Conservation (phyloP, 2,329 filamentous ascomycete species). For the Scytalidium sp. region DNA sequence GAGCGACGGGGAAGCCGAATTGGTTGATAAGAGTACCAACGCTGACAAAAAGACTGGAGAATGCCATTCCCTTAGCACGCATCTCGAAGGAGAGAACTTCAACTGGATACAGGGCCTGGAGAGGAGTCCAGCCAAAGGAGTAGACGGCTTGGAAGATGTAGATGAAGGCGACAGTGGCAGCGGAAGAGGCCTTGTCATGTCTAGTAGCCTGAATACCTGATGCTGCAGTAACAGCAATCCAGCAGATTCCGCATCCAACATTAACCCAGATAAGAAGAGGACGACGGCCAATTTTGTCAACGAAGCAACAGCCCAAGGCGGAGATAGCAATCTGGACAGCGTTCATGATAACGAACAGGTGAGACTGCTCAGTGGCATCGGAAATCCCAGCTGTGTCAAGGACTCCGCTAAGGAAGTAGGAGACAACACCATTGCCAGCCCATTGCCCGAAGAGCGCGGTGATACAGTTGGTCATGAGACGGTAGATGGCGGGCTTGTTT, state of each 20-base stretch:
- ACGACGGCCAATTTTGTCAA: conserved; percentile 56
- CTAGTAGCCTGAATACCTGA: conserved; percentile 16
- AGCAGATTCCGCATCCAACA: conserved; percentile 44
- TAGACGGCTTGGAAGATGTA: conserved; percentile 53
- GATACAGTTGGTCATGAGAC: conserved; percentile 48
- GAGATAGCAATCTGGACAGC: conserved; percentile 54
- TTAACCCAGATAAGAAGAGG: conserved; percentile 51
- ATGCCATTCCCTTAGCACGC: conserved; percentile 53
- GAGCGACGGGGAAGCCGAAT: conserved; percentile 41
- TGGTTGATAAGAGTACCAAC: conserved; percentile 42
- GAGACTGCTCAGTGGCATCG: conserved; percentile 44
- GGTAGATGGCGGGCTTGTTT: conserved; percentile 43
- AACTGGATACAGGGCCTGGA: conserved; percentile 48
- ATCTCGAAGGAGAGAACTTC: conserved; percentile 52
- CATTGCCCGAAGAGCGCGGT: conserved; percentile 53
- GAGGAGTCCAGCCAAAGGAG: conserved; percentile 43
- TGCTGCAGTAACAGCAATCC: conserved; percentile 47
- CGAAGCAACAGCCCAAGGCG: conserved; percentile 51
- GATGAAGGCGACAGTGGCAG: conserved; percentile 48
- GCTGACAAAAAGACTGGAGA: conserved; percentile 42
- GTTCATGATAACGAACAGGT: conserved; percentile 52
- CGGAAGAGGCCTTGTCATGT: conserved; percentile 24
- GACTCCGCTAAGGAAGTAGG: conserved; percentile 54
- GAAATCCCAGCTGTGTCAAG: conserved; percentile 48
- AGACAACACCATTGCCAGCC: conserved; percentile 38